Percentiles rank a stretch among this genome's conserved stretches.
Conservation (phyloP, 2,329 filamentous ascomycete species). For the Ophiocordyceps polyrhachis-furcata region DNA sequence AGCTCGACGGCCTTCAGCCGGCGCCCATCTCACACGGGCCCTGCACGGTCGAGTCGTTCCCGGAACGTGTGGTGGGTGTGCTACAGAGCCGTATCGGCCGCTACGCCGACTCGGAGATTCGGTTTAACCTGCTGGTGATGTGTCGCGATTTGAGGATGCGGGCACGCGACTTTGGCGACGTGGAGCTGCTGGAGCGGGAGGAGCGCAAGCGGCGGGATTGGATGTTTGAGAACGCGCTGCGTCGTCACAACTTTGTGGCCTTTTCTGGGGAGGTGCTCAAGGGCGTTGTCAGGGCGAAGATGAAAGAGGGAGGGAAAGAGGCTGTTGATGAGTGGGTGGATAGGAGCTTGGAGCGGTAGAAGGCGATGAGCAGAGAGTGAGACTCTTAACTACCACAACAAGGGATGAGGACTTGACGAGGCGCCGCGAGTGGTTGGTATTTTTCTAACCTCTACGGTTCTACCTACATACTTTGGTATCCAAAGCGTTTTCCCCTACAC, state of each 20-base stretch:
- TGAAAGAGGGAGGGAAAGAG: slow-evolving; percentile 42
- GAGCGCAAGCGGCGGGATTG: slow-evolving; percentile 69
- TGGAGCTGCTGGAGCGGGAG: slow-evolving; percentile 59
- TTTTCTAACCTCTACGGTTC: no score
- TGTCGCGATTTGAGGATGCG: slow-evolving; percentile 62
- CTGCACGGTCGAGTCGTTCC: slow-evolving; percentile 54
- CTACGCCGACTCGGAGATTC: slow-evolving; percentile 74
- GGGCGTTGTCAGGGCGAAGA: slow-evolving; percentile 59
- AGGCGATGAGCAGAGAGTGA: slow-evolving; percentile 7
- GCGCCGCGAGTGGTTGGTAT: no score
- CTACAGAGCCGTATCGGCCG: slow-evolving; percentile 66
- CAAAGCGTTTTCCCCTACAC: no score
- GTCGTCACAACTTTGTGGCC: slow-evolving; percentile 89
- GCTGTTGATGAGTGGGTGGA: slow-evolving; percentile 58
- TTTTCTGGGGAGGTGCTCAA: slow-evolving; percentile 85
- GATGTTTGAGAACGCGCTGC: slow-evolving; percentile 86
- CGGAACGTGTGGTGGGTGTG: slow-evolving; percentile 67
- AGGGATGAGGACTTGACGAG: no score
- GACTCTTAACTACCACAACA: neutral
- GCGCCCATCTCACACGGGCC: slow-evolving; percentile 77
- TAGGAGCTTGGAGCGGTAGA: slow-evolving; percentile 38
- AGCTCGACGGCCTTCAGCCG: slow-evolving; percentile 86
- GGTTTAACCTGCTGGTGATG: slow-evolving; percentile 92
- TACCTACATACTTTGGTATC: no score
- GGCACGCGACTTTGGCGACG: slow-evolving; percentile 67